Conservation (phyloP, 164 flowering plant species). For the Vitis labrusca region DNA sequence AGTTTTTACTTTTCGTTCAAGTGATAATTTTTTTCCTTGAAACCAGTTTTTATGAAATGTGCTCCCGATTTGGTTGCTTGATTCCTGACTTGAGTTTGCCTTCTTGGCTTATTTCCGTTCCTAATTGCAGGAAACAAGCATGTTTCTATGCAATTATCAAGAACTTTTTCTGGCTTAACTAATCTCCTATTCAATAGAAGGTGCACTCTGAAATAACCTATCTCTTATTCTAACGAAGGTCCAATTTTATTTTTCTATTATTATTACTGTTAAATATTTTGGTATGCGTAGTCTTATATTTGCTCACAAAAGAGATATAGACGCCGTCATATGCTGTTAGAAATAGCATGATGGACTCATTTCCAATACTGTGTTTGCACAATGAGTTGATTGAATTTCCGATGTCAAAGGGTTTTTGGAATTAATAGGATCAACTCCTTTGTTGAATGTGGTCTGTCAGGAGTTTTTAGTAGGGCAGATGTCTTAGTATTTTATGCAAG, state of each 20-base stretch:
- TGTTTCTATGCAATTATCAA: constrained; percentile 54
- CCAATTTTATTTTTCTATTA: background rate
- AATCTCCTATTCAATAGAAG: constrained; percentile 69
- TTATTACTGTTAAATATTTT: too few species aligned
- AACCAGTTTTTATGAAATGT: background rate
- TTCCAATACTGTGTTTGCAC: too few species aligned
- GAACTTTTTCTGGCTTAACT: constrained; percentile 54
- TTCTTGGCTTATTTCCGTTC: constrained; percentile 2
- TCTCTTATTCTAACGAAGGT: background rate
- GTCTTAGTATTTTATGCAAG: too few species aligned
- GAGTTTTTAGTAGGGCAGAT: too few species aligned
- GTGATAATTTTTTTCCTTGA: background rate
- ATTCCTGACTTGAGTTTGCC: background rate
- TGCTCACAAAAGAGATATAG: background rate
- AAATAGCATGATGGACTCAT: too few species aligned
- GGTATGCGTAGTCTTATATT: background rate
- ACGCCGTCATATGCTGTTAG: too few species aligned
- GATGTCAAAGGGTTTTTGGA: background rate
- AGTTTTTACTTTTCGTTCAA: background rate
- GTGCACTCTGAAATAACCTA: constrained; percentile 23
- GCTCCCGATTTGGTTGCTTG: background rate
- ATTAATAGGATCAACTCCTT: background rate
- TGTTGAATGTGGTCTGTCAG: background rate
- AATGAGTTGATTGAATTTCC: background rate
- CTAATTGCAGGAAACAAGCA: constrained; percentile 40